Evolutionary conservation across 805 yeast genomes (phyloP).

Genomic region (Geotrichum ghanense): DNA sequence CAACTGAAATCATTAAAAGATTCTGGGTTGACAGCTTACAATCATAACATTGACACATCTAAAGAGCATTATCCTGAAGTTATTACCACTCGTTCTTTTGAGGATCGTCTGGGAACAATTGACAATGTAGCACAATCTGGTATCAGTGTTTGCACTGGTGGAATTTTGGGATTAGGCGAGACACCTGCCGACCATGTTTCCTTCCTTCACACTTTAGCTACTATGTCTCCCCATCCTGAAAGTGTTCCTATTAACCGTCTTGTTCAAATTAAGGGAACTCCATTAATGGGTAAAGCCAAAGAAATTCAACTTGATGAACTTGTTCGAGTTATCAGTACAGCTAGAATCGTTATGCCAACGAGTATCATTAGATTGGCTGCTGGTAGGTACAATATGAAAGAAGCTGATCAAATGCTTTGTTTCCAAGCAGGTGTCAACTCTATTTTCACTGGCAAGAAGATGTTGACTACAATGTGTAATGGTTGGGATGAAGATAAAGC

Average conservation of each 20-base stretch:
- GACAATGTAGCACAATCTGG: slow-evolving; percentile 53
- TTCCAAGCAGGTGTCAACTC: slow-evolving; percentile 75
- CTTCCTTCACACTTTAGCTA: slow-evolving; percentile 54
- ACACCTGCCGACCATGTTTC: slow-evolving; percentile 60
- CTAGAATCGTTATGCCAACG: slow-evolving; percentile 62
- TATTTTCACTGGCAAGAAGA: slow-evolving; percentile 67
- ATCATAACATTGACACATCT: slow-evolving; percentile 72
- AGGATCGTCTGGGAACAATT: slow-evolving; percentile 60
- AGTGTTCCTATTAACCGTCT: slow-evolving; percentile 70
- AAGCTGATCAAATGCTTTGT: slow-evolving; percentile 61
- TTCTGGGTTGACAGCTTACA: slow-evolving; percentile 73
- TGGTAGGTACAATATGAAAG: slow-evolving; percentile 73
- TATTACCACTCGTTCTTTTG: slow-evolving; percentile 57
- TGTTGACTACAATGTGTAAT: slow-evolving; percentile 73
- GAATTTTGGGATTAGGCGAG: slow-evolving; percentile 71
- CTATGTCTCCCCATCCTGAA: slow-evolving; percentile 65
- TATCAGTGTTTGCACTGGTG: slow-evolving; percentile 65
- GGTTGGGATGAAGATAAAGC: slow-evolving; percentile 75
- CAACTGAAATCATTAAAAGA: slow-evolving; percentile 49
- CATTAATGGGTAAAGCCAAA: slow-evolving; percentile 29
- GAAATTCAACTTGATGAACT: slow-evolving; percentile 45
- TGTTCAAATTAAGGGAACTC: slow-evolving; percentile 73
- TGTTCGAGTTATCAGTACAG: slow-evolving; percentile 63
- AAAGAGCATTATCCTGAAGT: slow-evolving; percentile 66
- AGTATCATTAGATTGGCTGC: slow-evolving; percentile 68